Base-by-base conservation (phyloP, 345 rosid species). In the Salix caprea region DNA sequence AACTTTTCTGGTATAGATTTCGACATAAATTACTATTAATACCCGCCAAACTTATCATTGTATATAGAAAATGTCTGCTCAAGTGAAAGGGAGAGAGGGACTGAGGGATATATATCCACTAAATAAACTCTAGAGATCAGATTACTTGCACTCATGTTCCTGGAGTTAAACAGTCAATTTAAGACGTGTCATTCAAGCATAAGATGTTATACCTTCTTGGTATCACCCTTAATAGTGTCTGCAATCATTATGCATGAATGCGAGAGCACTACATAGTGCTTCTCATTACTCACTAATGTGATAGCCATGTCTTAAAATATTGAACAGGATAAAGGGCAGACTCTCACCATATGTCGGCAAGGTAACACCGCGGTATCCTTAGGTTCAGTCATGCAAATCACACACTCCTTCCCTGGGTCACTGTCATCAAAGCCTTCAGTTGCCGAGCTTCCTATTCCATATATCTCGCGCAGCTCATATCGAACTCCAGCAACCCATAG, bases 331-430 rank as follows among this genome's bases (percentile, higher is more conserved):
- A 36, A 67, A 74, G 70, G 70, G 28, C 30, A 68, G 75, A 81
- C 0, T 37, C 88, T 89, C 78, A 92, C 98, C 98, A 94, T 87
- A 85, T 94, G 98, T 56, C 98, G 84, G 86, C 98, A 94, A 66
- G 98, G 98, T 76, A 94, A 78, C 11, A 88, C 89, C 36, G 96
- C 96, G 1, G 97, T 94, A 86, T 92, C 91, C 89, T 92, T 91
- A 24, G 91, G 92, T 84, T 92, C 96, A 64, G 92, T 89, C 97
- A 94, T 87, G 94, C 98, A 94, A 71, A 94, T 92, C 67, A 92
- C 98, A 71, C 98, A 94, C 73, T 94, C 97, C 81, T 92, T 88
- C 84, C 86, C 97, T 6, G 86, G 83, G 76, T 83, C 93, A 52
- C 66, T 81, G 72, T 90, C 92, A 67, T 86, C 84, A 78, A 88